These are phyloP conservation scores for Acmispon strigosus DNA, from an alignment of 306 rosid species.

Conservation along the genomic window DNA sequence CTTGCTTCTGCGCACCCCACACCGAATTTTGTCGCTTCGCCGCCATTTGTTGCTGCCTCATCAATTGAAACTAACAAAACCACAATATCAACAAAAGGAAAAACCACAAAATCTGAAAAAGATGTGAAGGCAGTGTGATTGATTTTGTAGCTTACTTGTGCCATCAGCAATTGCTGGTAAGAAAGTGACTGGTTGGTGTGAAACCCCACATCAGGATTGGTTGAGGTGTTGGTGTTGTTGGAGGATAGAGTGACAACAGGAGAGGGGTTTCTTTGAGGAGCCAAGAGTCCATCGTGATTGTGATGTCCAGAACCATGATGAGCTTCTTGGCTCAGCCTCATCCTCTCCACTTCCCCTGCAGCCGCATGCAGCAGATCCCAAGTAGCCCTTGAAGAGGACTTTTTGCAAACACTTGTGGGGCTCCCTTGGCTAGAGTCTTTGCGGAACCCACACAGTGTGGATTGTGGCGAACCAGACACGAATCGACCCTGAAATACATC, in stretches of 20 bases:
- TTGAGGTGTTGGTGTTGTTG: neutral
- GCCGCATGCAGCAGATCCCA: conserved; percentile 84
- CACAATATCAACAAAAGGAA: neutral
- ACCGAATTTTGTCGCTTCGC: conserved; percentile 37
- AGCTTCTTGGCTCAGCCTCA: conserved; percentile 38
- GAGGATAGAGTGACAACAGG: conserved; percentile 18
- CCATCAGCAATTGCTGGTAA: conserved; percentile 44
- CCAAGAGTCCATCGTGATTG: conserved; percentile 4
- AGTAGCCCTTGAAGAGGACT: conserved; percentile 40
- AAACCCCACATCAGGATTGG: conserved; percentile 24
- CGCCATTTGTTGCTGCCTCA: conserved; percentile 52
- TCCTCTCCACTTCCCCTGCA: conserved; percentile 76
- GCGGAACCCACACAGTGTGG: conserved; percentile 54
- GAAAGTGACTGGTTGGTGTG: conserved; percentile 38
- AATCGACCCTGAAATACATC: conserved; percentile 22
- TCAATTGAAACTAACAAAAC: conserved; percentile 36
- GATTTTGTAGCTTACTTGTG: conserved; percentile 35
- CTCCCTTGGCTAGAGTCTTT: conserved; percentile 57
- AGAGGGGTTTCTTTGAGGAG: conserved; percentile 26
- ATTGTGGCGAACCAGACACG: conserved; percentile 65
- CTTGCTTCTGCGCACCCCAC: conserved; percentile 25
- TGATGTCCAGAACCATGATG: neutral
- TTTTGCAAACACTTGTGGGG: conserved; percentile 37
- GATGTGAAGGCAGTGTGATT: no score
- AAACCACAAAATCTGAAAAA: no score